Conservation (phyloP, 495 filamentous ascomycete genomes). For the Penicillium desertorum region DNA sequence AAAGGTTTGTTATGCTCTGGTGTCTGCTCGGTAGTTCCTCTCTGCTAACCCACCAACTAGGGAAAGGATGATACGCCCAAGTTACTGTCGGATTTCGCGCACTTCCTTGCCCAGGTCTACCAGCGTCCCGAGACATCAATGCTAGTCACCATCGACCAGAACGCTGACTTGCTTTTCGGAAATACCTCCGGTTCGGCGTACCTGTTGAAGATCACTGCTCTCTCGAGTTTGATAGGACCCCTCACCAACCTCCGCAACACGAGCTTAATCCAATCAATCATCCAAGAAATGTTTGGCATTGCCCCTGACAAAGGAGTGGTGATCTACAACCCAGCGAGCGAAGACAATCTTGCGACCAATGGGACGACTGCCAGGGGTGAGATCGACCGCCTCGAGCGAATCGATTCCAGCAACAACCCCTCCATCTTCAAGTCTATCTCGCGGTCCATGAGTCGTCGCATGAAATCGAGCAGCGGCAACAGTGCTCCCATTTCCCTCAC, state of each 20-base stretch:
- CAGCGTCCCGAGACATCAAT: conserved; percentile 69
- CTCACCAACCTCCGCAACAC: conserved; percentile 83
- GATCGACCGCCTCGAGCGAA: conserved; percentile 58
- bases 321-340: conserved; percentile 64
- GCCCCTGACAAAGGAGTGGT: conserved; percentile 61
- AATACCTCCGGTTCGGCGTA: conserved; percentile 78
- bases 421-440: conserved; percentile 37
- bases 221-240: conserved; percentile 66
- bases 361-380: conserved; percentile 68
- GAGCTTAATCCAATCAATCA: conserved; percentile 64
- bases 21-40: neutral
- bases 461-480: conserved; percentile 34
- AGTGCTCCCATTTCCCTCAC: conserved; percentile 31
- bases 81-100: conserved; percentile 67
- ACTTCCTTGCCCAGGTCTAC: conserved; percentile 69
- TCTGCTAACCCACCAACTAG: conserved; percentile 23
- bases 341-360: conserved; percentile 69
- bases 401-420: conserved; percentile 34
- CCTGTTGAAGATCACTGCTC: conserved; percentile 70
- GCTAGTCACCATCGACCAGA: conserved; percentile 68
- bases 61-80: conserved; percentile 40
- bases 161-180: conserved; percentile 72
- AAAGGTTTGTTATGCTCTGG: conserved; percentile 54
- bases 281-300: conserved; percentile 69
- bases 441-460: conserved; percentile 37